Evolutionary conservation across 257 asterid genomes (phyloP), one percentile per base, ranked within the genome.

Genomic region (Solanum bukasovii): DNA sequence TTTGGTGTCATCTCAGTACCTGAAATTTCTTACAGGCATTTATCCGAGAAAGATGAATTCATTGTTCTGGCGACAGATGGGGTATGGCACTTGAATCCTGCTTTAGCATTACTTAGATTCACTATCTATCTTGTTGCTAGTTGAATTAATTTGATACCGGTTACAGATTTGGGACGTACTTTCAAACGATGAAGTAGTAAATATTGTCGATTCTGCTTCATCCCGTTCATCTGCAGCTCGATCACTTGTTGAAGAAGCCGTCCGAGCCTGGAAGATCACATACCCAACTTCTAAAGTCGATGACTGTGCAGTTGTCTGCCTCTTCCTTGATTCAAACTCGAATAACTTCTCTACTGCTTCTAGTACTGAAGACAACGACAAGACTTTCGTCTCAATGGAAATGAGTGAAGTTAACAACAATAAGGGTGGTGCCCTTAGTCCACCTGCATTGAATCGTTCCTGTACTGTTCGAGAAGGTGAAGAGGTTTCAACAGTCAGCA

Each of bases 1-100:
- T 93, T 89, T 44, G 98, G 98, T 88, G 91, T 94, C 25, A 94
- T 94, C 88, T 93, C 98, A 13, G 95, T 93, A 52, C 98, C 98
- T 23, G 95, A 94, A 77, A 89, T 94, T 65, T 91, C 93, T 25
- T 88, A 91, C 18, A 92, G 96, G 82, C 93, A 90, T 90, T 89
- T 94, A 87, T 83, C 94, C 2, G 93, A 93, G 77, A 87, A 90
- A 67, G 98, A 94, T 42, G 94, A 94, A 90, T 93, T 94, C 86
- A 87, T 94, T 9, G 92, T 94, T 79, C 75, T 94, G 87, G 98
- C 98, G 44, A 91, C 98, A 20, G 96, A 94, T 56, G 98, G 98
- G 95, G 98, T 94, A 92, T 74, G 86, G 1, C 46, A 67, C 72
- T 67, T 84, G 16, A 75, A 11, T 33, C 33, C 34, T 29, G 37